Conservation (phyloP, 495 filamentous ascomycete species). For the Neurospora sp. region DNA sequence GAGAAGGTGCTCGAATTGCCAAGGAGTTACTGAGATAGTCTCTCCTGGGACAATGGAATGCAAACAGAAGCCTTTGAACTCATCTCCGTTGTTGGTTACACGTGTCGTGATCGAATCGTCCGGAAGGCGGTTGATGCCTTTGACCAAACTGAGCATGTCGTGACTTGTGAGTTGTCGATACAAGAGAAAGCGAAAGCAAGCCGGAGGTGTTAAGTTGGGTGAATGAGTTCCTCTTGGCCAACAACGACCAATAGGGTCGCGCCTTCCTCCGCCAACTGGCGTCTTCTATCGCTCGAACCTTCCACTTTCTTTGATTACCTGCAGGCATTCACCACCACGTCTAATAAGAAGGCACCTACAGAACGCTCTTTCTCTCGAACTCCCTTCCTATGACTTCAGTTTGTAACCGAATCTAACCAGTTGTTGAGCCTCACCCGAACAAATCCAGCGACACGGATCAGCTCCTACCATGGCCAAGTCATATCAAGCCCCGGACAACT, state of each 20-base stretch:
- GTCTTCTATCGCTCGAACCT: background rate
- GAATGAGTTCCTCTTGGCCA: background rate
- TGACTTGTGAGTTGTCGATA: background rate
- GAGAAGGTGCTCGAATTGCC: slow-evolving; percentile 59
- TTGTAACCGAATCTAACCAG: background rate
- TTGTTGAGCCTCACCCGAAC: background rate
- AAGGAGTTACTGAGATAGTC: slow-evolving; percentile 31
- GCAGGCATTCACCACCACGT: background rate
- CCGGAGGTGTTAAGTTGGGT: background rate
- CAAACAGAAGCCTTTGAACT: background rate
- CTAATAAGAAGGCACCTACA: background rate
- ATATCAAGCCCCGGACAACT: background rate
- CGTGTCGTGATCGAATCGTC: background rate
- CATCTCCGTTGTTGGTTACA: background rate
- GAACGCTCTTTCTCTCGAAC: background rate
- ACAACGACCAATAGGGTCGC: background rate
- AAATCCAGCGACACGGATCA: background rate
- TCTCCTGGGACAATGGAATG: background rate
- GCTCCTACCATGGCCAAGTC: background rate
- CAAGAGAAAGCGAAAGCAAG: background rate
- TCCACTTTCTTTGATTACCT: background rate
- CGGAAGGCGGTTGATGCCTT: background rate
- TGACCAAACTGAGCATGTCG: background rate
- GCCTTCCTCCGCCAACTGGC: background rate
- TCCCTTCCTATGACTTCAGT: background rate